These are phyloP conservation scores for Endothia cerciana DNA, from an alignment of 2,329 filamentous ascomycete genomes.

Conservation along the genomic window DNA sequence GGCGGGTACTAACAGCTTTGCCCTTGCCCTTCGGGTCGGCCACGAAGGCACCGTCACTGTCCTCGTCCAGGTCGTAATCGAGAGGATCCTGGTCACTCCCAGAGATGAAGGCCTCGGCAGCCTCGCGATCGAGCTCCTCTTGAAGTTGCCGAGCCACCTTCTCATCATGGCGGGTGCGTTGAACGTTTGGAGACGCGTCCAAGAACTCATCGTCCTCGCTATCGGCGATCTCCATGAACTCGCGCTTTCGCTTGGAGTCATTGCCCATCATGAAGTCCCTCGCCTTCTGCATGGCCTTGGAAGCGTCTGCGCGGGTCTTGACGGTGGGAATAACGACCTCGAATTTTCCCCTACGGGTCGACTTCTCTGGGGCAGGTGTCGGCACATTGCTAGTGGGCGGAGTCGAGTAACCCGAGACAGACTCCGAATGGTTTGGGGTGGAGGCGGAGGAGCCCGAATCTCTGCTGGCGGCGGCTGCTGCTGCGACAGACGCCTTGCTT, in stretches of 20 bases:
- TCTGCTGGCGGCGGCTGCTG: slow-evolving; percentile 29
- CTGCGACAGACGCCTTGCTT: slow-evolving; percentile 31
- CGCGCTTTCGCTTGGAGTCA: slow-evolving; percentile 46
- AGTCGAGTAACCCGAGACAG: slow-evolving; percentile 42
- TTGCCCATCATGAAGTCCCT: slow-evolving; percentile 28
- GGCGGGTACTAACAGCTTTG: slow-evolving; percentile 20
- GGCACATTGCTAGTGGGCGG: slow-evolving; percentile 48
- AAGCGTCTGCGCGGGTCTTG: slow-evolving; percentile 39
- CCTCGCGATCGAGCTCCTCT: slow-evolving; percentile 42
- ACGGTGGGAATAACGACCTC: slow-evolving; percentile 40
- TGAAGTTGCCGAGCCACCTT: slow-evolving; percentile 62
- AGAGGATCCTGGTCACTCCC: slow-evolving; percentile 34
- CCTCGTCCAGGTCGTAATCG: slow-evolving; percentile 29
- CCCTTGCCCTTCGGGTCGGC: slow-evolving; percentile 26
- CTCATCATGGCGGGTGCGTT: slow-evolving; percentile 57
- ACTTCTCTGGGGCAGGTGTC: slow-evolving; percentile 41
- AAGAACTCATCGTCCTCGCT: slow-evolving; percentile 46
- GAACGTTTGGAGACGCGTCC: slow-evolving; percentile 47
- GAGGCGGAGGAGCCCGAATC: slow-evolving; percentile 42
- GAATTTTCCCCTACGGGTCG: slow-evolving; percentile 36
- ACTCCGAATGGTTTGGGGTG: slow-evolving; percentile 40
- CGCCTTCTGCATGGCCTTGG: slow-evolving; percentile 47
- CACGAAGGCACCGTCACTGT: slow-evolving; percentile 22
- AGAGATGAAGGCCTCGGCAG: slow-evolving; percentile 6
- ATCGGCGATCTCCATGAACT: slow-evolving; percentile 49